Percentiles rank a stretch among this genome's conserved stretches.
These are phyloP conservation scores for Fusarium illudens DNA, from an alignment of 2,329 filamentous ascomycete genomes.

Conservation along the genomic window DNA sequence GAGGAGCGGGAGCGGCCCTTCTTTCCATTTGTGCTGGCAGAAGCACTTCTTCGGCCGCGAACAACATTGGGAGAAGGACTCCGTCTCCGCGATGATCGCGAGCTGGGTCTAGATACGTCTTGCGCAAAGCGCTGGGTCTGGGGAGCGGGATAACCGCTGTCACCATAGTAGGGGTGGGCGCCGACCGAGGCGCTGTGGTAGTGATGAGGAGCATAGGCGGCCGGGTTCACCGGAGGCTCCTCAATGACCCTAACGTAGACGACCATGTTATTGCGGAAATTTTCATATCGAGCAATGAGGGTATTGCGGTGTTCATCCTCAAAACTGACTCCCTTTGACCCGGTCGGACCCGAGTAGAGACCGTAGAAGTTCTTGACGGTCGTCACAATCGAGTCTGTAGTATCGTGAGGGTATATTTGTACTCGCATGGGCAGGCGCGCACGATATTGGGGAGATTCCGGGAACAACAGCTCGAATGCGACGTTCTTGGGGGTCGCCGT, in stretches of 20 bases:
- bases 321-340: slow-evolving; percentile 88
- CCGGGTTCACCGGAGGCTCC: slow-evolving; percentile 57
- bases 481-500: slow-evolving; percentile 72
- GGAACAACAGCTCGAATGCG: slow-evolving; percentile 79
- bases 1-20: slow-evolving; percentile 74
- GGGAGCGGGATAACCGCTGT: slow-evolving; percentile 59
- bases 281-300: slow-evolving; percentile 95
- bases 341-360: slow-evolving; percentile 78
- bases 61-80: slow-evolving; percentile 78
- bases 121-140: slow-evolving; percentile 62
- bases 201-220: slow-evolving; percentile 60
- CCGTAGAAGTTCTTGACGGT: slow-evolving; percentile 99
- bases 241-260: slow-evolving; percentile 91
- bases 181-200: slow-evolving; percentile 62
- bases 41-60: slow-evolving; percentile 79
- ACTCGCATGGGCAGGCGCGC: slow-evolving; percentile 85
- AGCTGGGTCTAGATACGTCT: slow-evolving; percentile 72
- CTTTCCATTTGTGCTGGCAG: slow-evolving; percentile 68
- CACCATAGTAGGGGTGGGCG: slow-evolving; percentile 63
- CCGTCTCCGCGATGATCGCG: slow-evolving; percentile 76
- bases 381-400: slow-evolving; percentile 95
- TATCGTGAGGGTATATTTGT: slow-evolving; percentile 94
- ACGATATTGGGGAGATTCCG: slow-evolving; percentile 71
- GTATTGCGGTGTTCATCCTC: slow-evolving; percentile 90
- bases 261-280: slow-evolving; percentile 90